A percentile compares a stretch with the other conserved stretches of the same genome.
Conservation (phyloP, 2,329 filamentous ascomycete species). For the Ophiostoma piceae region DNA sequence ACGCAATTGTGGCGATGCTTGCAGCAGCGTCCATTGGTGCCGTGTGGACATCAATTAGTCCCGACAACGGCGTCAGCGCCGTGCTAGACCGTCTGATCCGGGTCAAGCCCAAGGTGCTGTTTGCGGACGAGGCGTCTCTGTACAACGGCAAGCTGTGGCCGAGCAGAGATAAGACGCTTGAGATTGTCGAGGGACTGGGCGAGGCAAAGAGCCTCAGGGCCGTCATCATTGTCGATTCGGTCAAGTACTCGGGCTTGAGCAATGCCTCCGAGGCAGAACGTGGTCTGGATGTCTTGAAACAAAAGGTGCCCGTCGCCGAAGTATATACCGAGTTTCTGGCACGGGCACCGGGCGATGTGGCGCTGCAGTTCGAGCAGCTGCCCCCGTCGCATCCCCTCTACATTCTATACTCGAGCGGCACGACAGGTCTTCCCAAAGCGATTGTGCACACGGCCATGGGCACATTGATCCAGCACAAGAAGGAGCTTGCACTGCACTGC, state of each 20-base stretch:
- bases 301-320: constrained; percentile 39
- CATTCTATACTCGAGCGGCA: constrained; percentile 89
- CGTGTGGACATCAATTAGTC: constrained; percentile 88
- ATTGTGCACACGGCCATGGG: constrained; percentile 90
- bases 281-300: constrained; percentile 40
- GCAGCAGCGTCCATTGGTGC: constrained; percentile 76
- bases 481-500: constrained; percentile 85
- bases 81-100: constrained; percentile 83
- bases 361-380: constrained; percentile 67
- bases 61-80: constrained; percentile 85
- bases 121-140: constrained; percentile 79
- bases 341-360: constrained; percentile 39
- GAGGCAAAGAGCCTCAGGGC: constrained; percentile 56
- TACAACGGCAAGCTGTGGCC: constrained; percentile 90
- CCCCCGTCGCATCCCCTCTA: constrained; percentile 84
- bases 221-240: constrained; percentile 67
- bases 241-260: constrained; percentile 25
- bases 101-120: constrained; percentile 75
- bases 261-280: constrained; percentile 33
- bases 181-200: constrained; percentile 63
- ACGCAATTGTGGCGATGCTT: constrained; percentile 83
- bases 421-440: constrained; percentile 80
- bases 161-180: constrained; percentile 70
- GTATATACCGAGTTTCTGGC: constrained; percentile 45
- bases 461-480: constrained; percentile 93